A percentile compares a stretch with the other conserved stretches of the same genome.
These are phyloP conservation scores for Torulaspora maleeae DNA, from an alignment of 805 yeast genomes.

Conservation along the genomic window DNA sequence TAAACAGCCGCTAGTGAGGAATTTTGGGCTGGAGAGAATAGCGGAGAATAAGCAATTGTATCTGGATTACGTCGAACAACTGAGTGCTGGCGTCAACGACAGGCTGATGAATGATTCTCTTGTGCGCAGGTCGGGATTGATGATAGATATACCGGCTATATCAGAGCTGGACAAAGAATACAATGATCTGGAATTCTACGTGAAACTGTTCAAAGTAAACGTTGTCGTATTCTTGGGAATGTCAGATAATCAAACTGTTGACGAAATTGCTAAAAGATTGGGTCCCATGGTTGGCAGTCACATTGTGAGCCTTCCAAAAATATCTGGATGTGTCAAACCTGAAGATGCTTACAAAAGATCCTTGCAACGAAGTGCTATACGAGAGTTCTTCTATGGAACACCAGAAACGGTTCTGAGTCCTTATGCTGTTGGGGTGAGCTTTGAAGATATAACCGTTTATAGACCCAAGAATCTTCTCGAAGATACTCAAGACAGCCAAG, in stretches of 20 bases:
- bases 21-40: conserved; percentile 64
- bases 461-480: conserved; percentile 45
- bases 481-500: conserved; percentile 10
- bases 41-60: conserved; percentile 50
- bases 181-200: conserved; percentile 17
- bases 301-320: conserved; percentile 56
- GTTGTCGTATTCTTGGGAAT: conserved; percentile 22
- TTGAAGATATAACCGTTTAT: conserved; percentile 56
- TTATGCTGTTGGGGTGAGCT: conserved; percentile 71
- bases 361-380: conserved; percentile 68
- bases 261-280: conserved; percentile 15
- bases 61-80: conserved; percentile 44
- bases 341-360: conserved; percentile 67
- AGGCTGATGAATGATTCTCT: conserved; percentile 28
- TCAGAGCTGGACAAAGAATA: conserved; percentile 18
- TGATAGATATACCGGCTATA: conserved; percentile 32
- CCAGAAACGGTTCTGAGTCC: conserved; percentile 68
- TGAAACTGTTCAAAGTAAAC: conserved; percentile 22
- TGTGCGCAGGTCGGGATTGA: conserved; percentile 33
- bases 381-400: conserved; percentile 87
- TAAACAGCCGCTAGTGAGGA: conserved; percentile 85
- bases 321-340: conserved; percentile 72
- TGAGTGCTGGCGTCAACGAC: conserved; percentile 44
- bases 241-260: conserved; percentile 14
- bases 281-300: conserved; percentile 11